These are phyloP conservation scores for Massariosphaeria phaeospora DNA, from an alignment of 495 filamentous ascomycete species.

Conservation along the genomic window DNA sequence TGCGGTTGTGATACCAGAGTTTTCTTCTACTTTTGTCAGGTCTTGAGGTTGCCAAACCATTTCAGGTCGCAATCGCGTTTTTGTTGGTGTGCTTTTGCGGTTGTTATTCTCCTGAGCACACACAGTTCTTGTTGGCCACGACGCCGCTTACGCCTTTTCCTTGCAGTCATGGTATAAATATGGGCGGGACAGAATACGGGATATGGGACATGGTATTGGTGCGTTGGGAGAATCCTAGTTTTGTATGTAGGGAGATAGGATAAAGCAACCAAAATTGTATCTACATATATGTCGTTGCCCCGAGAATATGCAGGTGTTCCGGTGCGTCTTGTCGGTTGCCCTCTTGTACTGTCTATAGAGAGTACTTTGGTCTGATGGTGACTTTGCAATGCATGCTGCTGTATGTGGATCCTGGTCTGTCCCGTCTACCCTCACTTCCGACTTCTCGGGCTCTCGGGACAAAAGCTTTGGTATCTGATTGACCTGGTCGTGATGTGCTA, in stretches of 20 bases:
- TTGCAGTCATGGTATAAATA: neutral
- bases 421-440: neutral
- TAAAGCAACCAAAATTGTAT: too few relatives aligned
- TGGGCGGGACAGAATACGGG: neutral
- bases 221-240: neutral
- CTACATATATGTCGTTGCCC: neutral
- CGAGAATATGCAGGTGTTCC: neutral
- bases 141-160: neutral
- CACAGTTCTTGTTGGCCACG: neutral
- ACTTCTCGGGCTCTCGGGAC: neutral
- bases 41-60: too few relatives aligned
- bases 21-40: too few relatives aligned
- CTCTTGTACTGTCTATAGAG: too few relatives aligned
- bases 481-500: neutral
- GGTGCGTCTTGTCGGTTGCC: neutral
- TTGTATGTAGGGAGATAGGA: neutral
- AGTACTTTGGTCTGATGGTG: too few relatives aligned
- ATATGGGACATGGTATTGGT: neutral
- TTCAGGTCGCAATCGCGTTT: neutral
- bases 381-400: too few relatives aligned
- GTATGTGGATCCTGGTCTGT: neutral
- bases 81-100: too few relatives aligned
- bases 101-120: neutral
- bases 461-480: neutral
- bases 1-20: too few relatives aligned